Base-by-base conservation (phyloP, 805 yeast species). In the Zygosaccharomyces bailii region DNA sequence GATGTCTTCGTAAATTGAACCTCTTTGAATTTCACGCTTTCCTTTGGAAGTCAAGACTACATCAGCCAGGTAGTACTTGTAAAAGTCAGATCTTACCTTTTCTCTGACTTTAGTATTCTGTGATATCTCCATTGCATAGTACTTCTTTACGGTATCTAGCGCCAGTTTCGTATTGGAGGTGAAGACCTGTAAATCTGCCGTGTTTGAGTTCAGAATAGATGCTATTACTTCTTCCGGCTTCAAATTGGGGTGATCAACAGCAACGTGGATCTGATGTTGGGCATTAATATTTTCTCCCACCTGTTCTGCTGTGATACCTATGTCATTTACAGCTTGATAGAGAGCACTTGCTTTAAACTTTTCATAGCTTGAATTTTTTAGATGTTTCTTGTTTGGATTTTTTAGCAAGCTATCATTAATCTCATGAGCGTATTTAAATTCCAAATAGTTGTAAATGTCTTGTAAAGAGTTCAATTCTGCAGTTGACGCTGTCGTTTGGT, bases 11-110 rank as follows among this genome's bases (percentile, higher is more conserved):
- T 82, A 90, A 2, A 89, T 84, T 43, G 90, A 82, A 53, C 81
- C 82, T 42, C 77, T 81, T 53, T 84, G 93, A 47, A 93, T 91
- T 53, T 82, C 81, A 25, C 79, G 72, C 55, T 74, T 75, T 52
- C 95, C 95, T 60, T 88, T 89, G 49, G 89, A 95, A 0, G 98
- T 89, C 36, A 89, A 69, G 11, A 78, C 78, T 8, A 90, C 82
- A 61, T 84, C 84, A 20, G 90, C 75, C 11, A 75, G 73, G 7
- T 93, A 85, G 57, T 75, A 83, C 43, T 68, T 70, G 64, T 75
- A 78, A 61, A 74, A 82, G 43, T 81, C 83, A 39, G 71, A 67
- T 68, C 86, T 79, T 44, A 79, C 80, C 55, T 80, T 81, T 42
- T 77, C 78, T 61, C 97, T 79, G 33, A 91, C 73, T 51, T 80